phyloP scores from a whole-genome alignment of 768 basidiomycete species.

The Boletellus ananas region DNA sequence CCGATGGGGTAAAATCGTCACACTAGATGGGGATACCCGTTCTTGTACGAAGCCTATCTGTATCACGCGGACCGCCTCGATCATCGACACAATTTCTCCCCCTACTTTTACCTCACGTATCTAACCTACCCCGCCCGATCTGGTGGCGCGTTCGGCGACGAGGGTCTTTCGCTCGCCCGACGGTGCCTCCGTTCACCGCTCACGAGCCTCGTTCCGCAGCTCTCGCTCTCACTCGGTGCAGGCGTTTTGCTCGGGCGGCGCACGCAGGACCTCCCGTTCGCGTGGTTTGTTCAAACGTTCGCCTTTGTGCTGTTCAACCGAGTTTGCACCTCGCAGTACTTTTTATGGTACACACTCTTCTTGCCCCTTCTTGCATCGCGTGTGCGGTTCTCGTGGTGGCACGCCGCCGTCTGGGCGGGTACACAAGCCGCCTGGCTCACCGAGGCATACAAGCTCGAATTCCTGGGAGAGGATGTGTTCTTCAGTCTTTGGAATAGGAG shows the following conservation, averaged over 20 bases:
- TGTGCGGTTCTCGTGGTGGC: slow-evolving; percentile 48
- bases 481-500: slow-evolving; percentile 74
- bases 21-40: slow-evolving; percentile 88
- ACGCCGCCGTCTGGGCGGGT: slow-evolving; percentile 62
- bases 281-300: slow-evolving; percentile 90
- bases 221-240: slow-evolving; percentile 62
- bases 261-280: slow-evolving; percentile 62
- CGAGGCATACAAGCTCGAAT: slow-evolving; percentile 90
- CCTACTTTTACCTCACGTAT: slow-evolving; percentile 95
- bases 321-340: slow-evolving; percentile 98
- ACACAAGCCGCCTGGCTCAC: slow-evolving; percentile 86
- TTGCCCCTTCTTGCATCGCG: slow-evolving; percentile 77
- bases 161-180: slow-evolving; percentile 34
- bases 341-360: slow-evolving; percentile 93
- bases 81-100: slow-evolving; percentile 97
- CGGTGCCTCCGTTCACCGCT: slow-evolving; percentile 64
- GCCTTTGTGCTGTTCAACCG: slow-evolving; percentile 96
- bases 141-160: slow-evolving; percentile 7
- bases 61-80: slow-evolving; percentile 91
- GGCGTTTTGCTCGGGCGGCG: slow-evolving; percentile 69
- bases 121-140: slow-evolving; percentile 62
- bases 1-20: not conserved
- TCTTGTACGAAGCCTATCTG: slow-evolving; percentile 87
- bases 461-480: slow-evolving; percentile 74
- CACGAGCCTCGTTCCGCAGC: slow-evolving; percentile 81